Evolutionary conservation across 1,139 yeast genomes (phyloP).

Genomic region (Magnusiomyces tetraspermus): DNA sequence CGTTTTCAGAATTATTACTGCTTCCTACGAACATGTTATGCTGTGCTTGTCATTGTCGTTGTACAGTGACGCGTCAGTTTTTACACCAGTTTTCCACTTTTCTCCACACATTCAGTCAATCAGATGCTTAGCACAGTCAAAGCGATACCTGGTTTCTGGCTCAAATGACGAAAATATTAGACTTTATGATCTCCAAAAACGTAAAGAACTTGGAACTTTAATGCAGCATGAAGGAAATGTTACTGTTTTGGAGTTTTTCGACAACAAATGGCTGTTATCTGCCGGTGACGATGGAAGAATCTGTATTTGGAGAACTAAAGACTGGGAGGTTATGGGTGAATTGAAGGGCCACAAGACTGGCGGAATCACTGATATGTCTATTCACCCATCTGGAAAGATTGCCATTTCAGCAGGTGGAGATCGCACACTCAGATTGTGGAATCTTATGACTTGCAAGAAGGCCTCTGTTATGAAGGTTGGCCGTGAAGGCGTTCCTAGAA

Average conservation of each 20-base stretch:
- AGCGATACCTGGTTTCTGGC: conserved; percentile 84
- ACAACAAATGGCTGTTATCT: conserved; percentile 68
- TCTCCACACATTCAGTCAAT: conserved; percentile 89
- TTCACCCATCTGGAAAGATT: conserved; percentile 88
- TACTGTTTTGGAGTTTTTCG: conserved; percentile 63
- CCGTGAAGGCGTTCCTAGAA: conserved; percentile 33
- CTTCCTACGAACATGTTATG: conserved; percentile 91
- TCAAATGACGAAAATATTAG: conserved; percentile 94
- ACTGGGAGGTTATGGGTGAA: conserved; percentile 89
- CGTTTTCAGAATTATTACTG: conserved; percentile 70
- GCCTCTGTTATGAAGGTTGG: conserved; percentile 75
- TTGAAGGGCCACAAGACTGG: conserved; percentile 66
- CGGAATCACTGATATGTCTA: conserved; percentile 68
- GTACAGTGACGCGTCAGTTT: conserved; percentile 43
- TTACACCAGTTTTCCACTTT: conserved; percentile 91
- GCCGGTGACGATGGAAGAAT: conserved; percentile 90
- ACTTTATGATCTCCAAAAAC: conserved; percentile 84
- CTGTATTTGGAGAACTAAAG: conserved; percentile 89
- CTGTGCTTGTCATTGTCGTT: conserved; percentile 70
- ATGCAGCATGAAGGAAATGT: conserved; percentile 87
- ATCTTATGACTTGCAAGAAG: conserved; percentile 93
- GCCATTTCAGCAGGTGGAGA: conserved; percentile 87
- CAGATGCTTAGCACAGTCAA: conserved; percentile 72
- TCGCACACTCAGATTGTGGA: conserved; percentile 80
- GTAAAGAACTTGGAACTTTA: conserved; percentile 87